A percentile compares a stretch with the other conserved stretches of the same genome.
phyloP scores from a whole-genome alignment of 257 asterid species.

The Plectranthus barbatus region DNA sequence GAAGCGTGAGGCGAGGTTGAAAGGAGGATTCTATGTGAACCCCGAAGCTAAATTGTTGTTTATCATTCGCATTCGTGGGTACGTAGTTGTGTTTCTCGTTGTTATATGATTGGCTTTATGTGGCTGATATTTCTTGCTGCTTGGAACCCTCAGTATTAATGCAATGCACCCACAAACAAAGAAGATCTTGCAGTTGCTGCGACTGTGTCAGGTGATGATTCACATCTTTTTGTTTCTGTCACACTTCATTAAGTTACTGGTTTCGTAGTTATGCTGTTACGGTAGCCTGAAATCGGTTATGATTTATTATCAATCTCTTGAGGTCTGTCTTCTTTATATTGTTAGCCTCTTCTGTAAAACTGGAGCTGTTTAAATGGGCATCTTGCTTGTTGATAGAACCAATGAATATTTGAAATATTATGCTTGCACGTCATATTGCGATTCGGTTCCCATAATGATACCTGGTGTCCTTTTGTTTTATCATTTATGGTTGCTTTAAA shows the following conservation, averaged over 20 bases:
- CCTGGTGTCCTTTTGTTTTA: background rate
- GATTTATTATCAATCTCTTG: background rate
- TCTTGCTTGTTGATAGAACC: background rate
- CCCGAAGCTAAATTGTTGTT: slow-evolving; percentile 50
- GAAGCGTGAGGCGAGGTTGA: slow-evolving; percentile 58
- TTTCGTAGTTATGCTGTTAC: background rate
- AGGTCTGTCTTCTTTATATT: background rate
- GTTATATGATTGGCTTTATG: background rate
- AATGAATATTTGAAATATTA: too few species aligned
- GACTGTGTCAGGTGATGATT: slow-evolving; percentile 33
- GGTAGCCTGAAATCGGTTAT: background rate
- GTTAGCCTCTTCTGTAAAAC: background rate
- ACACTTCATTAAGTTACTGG: background rate
- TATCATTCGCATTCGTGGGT: slow-evolving; percentile 53
- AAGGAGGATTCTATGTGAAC: slow-evolving; percentile 48
- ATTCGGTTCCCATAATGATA: background rate
- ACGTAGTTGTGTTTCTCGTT: slow-evolving; percentile 1
- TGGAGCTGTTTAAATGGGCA: background rate
- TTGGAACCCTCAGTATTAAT: slow-evolving; percentile 27
- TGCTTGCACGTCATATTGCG: background rate
- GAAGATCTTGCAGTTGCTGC: slow-evolving; percentile 40
- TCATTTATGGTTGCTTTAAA: background rate
- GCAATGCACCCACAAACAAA: slow-evolving; percentile 36
- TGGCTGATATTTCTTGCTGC: background rate
- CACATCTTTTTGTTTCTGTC: background rate